Base-by-base conservation (phyloP, 2,329 filamentous ascomycete genomes). In the Tympanopsis confertula region DNA sequence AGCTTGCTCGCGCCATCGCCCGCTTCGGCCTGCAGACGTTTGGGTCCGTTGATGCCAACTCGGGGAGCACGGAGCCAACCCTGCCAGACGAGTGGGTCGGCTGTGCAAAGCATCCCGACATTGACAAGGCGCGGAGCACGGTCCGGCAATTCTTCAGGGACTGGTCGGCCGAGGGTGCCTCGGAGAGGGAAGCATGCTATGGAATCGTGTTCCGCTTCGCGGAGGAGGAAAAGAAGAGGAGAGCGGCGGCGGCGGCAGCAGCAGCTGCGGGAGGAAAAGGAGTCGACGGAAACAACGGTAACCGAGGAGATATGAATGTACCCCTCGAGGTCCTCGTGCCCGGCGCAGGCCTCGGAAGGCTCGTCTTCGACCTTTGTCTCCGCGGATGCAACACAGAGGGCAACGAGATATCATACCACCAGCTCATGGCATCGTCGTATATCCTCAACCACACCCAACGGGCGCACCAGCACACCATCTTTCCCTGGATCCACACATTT, bases 351-450 rank as follows among this genome's bases (percentile, higher is more conserved):
- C 66, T 98, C 2, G 91, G 87, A 3, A 74, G 91, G 12, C 65
- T 96, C 2, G 85, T 95, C 1, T 94, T 93, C 50, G 91, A 98
- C 33, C 66, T 96, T 13, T 86, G 81, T 53, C 65, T 63, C 19
- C 65, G 64, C 1, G 88, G 91, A 7, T 93, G 78, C 56, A 63
- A 72, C 12, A 73, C 78, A 1, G 86, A 95, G 56, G 89, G 89
- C 20, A 96, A 95, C 53, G 85, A 98, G 59, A 94, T 96, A 43
- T 95, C 88, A 3, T 96, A 94, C 53, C 91, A 96, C 56, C 86
- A 94, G 55, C 72, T 98, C 14, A 68, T 96, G 41, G 86, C 86
- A 1, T 91, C 85, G 4, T 75, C 73, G 0, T 79, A 85, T 52
- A 72, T 87, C 13, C 71, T 88, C 36, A 88, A 88, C 55, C 69